Evolutionary conservation across 108 stramenopile genomes (phyloP).

Genomic region (Aurantiochytrium sp.): DNA sequence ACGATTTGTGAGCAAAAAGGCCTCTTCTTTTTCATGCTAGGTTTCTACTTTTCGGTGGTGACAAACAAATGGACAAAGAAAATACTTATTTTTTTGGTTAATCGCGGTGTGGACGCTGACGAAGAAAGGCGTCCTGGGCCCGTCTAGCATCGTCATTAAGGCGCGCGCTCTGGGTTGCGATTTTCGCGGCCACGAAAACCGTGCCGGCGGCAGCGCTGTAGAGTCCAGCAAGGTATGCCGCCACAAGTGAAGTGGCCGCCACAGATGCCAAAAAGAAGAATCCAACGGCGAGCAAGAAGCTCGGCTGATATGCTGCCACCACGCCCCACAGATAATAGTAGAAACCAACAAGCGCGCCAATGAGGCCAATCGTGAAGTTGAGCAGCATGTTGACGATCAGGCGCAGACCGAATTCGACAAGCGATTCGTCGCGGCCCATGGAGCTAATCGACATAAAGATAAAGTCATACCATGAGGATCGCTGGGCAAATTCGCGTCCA

Average conservation of each 20-base stretch:
- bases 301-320: background rate
- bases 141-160: background rate
- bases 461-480: background rate
- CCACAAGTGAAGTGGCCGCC: constrained; percentile 11
- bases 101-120: background rate
- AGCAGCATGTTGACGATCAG: background rate
- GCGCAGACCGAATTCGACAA: background rate
- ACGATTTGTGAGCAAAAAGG: too few species aligned
- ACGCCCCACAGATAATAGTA: background rate
- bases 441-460: background rate
- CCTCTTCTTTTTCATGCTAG: too few species aligned
- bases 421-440: background rate
- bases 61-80: too few species aligned
- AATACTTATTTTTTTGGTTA: too few species aligned
- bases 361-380: constrained; percentile 13
- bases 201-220: constrained; percentile 6
- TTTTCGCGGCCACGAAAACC: background rate
- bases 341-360: background rate
- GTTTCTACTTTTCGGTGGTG: too few species aligned
- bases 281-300: background rate
- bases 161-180: background rate
- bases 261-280: background rate
- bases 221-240: background rate
- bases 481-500: background rate
- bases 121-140: background rate